phyloP scores from a whole-genome alignment of 176 grass and related monocot genomes.

The Musa itinerans region DNA sequence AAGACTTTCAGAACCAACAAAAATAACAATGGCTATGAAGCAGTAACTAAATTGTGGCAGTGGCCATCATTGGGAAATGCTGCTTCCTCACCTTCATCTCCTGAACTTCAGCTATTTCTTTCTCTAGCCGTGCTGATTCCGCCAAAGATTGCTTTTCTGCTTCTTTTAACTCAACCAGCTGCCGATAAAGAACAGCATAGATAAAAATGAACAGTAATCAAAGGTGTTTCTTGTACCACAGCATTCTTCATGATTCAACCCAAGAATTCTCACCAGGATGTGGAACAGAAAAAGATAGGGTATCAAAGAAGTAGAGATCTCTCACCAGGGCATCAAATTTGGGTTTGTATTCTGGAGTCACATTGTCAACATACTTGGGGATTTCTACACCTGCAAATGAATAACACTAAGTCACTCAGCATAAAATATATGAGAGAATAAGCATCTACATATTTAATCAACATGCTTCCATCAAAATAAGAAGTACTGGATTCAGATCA shows the following conservation, averaged over 20 bases:
- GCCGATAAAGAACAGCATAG: background rate
- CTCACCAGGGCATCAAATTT: conserved; percentile 86
- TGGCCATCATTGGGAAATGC: background rate
- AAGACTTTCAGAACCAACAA: background rate
- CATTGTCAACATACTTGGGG: conserved; percentile 73
- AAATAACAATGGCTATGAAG: background rate
- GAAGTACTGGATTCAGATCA: no score
- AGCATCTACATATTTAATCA: background rate
- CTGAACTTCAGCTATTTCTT: conserved; percentile 66
- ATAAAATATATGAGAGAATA: background rate
- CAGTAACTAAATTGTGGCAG: background rate
- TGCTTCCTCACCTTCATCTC: conserved; percentile 59
- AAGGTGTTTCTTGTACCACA: background rate
- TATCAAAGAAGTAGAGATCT: background rate
- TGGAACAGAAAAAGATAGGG: background rate
- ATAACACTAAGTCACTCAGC: background rate
- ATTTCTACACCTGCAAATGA: conserved; percentile 68
- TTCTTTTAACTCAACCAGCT: conserved; percentile 79
- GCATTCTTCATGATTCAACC: background rate
- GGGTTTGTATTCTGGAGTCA: conserved; percentile 78
- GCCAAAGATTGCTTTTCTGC: conserved; percentile 52
- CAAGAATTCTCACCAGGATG: background rate
- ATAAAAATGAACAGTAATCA: background rate
- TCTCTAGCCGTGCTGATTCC: conserved; percentile 60
- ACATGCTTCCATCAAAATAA: background rate